Evolutionary conservation across 768 basidiomycete species (phyloP).

Genomic region (Rhodotorula diobovata): DNA sequence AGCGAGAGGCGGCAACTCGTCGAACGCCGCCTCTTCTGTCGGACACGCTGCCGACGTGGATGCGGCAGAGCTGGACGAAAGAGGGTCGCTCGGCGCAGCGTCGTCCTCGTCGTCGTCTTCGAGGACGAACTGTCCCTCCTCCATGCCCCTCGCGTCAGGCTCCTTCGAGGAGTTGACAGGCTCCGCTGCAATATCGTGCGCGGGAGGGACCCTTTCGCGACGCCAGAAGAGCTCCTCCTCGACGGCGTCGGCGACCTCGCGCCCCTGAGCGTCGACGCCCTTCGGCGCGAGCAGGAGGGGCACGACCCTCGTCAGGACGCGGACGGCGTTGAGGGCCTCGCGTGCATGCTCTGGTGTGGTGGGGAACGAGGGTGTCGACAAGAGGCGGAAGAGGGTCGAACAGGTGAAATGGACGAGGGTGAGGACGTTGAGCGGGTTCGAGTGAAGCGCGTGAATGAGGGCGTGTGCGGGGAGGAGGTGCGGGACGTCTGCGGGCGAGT

Average conservation of each 20-base stretch:
- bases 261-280: slow-evolving; percentile 42
- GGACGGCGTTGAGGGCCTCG: slow-evolving; percentile 85
- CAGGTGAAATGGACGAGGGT: slow-evolving; percentile 28
- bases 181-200: slow-evolving; percentile 42
- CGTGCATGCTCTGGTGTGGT: slow-evolving; percentile 55
- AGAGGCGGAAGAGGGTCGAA: slow-evolving; percentile 14
- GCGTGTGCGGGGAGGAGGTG: slow-evolving; percentile 25
- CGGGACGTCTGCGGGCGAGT: slow-evolving; percentile 14
- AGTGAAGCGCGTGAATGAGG: slow-evolving; percentile 4
- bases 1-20: slow-evolving; percentile 65
- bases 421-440: slow-evolving; percentile 22
- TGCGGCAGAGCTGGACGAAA: neutral
- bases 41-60: slow-evolving; percentile 32
- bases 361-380: slow-evolving; percentile 18
- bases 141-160: neutral
- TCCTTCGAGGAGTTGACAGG: slow-evolving; percentile 12
- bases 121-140: slow-evolving; percentile 69
- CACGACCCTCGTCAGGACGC: slow-evolving; percentile 79
- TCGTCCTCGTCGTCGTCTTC: slow-evolving; percentile 69
- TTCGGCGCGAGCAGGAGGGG: slow-evolving; percentile 73
- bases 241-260: slow-evolving; percentile 67
- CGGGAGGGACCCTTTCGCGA: slow-evolving; percentile 54
- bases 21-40: slow-evolving; percentile 48
- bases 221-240: slow-evolving; percentile 82
- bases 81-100: neutral